Evolutionary conservation across 129 eudicot genomes (phyloP).

Genomic region (Mikania micrantha): DNA sequence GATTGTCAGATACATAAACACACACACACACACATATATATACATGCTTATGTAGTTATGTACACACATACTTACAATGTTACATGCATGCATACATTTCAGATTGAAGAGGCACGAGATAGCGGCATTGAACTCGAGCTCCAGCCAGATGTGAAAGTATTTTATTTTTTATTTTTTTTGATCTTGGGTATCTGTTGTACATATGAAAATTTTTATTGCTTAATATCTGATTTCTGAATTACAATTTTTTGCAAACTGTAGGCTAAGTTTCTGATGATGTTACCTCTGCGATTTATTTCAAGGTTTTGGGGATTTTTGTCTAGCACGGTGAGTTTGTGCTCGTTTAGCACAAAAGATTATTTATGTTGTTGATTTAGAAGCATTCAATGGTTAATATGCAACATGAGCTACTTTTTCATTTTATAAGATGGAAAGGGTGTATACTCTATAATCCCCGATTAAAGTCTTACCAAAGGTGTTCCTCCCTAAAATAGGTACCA

Average conservation of each 20-base stretch:
- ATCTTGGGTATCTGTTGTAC: not conserved
- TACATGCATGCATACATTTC: conserved; percentile 20
- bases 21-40: not conserved
- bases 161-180: conserved; percentile 14
- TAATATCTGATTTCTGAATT: not conserved
- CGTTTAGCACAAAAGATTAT: not conserved
- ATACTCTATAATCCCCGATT: not conserved
- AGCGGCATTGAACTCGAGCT: conserved; percentile 67
- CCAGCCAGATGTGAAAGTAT: conserved; percentile 86
- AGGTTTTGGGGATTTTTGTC: conserved; percentile 81
- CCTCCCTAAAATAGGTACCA: too few species aligned
- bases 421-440: not conserved
- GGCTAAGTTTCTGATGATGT: conserved; percentile 74
- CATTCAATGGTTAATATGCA: not conserved
- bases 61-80: too few species aligned
- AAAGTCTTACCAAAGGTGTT: too few species aligned
- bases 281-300: conserved; percentile 88
- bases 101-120: conserved; percentile 78
- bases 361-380: not conserved
- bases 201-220: not conserved
- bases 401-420: not conserved
- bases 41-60: not conserved
- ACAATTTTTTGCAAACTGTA: conserved; percentile 16
- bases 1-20: too few species aligned
- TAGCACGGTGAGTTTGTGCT: conserved; percentile 52